Evolutionary conservation across 345 rosid genomes (phyloP).

Genomic region (Moringa oleifera): DNA sequence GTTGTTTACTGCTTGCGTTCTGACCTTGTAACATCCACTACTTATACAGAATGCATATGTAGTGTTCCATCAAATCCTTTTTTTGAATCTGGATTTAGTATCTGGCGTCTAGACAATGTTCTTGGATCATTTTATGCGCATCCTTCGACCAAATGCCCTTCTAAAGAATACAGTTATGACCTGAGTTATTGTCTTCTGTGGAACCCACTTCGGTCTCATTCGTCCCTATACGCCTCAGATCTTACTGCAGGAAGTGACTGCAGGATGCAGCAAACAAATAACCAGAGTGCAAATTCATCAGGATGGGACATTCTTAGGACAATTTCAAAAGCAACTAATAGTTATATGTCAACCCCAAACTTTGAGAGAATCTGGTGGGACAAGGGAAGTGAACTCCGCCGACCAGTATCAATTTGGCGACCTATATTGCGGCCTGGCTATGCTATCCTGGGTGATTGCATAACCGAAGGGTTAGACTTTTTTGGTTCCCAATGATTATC

Average conservation of each 20-base stretch:
- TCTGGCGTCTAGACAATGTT: conserved; percentile 90
- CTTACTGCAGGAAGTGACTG: conserved; percentile 25
- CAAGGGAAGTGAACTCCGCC: conserved; percentile 83
- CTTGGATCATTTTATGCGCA: conserved; percentile 90
- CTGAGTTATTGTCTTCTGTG: conserved; percentile 75
- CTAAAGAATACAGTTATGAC: conserved; percentile 44
- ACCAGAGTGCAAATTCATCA: conserved; percentile 50
- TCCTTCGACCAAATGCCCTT: conserved; percentile 58
- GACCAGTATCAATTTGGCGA: conserved; percentile 94
- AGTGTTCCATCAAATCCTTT: conserved; percentile 37
- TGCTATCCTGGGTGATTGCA: conserved; percentile 86
- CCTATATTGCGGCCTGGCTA: conserved; percentile 73
- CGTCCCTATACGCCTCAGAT: conserved; percentile 33
- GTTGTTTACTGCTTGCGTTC: conserved; percentile 84
- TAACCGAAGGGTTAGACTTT: conserved; percentile 78
- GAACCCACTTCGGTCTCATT: conserved; percentile 52
- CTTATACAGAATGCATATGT: conserved; percentile 81
- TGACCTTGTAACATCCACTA: conserved; percentile 87
- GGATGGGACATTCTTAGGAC: conserved; percentile 85
- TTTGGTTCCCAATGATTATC: conserved; percentile 1
- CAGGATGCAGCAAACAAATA: conserved; percentile 38
- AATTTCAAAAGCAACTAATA: conserved; percentile 57
- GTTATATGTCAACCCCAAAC: conserved; percentile 70
- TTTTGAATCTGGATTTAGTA: conserved; percentile 74
- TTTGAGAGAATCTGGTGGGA: conserved; percentile 99